phyloP scores from a whole-genome alignment of 2,329 filamentous ascomycete genomes.

The Sclerotinia glacialis region DNA sequence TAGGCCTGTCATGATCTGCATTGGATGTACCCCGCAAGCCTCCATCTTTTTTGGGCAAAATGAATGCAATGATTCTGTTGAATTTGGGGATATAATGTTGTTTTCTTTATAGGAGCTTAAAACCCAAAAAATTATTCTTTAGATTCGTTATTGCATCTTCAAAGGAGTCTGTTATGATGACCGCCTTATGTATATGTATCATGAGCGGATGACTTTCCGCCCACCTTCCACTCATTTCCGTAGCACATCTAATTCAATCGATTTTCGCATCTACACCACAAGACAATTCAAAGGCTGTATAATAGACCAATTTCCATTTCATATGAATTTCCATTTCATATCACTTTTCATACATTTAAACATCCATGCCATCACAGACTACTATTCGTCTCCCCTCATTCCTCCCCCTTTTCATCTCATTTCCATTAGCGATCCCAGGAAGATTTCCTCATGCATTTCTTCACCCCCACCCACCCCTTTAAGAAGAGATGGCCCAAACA shows the following conservation, averaged over 20 bases:
- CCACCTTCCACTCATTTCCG: too few relatives aligned
- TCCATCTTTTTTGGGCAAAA: not conserved
- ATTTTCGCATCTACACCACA: not conserved
- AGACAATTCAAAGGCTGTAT: not conserved
- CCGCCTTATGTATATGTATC: not conserved
- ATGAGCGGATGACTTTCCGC: too few relatives aligned
- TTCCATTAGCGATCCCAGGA: not conserved
- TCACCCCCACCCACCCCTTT: not conserved
- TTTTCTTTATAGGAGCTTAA: not conserved
- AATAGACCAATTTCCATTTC: not conserved
- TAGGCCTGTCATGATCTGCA: too few relatives aligned
- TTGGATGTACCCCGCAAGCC: not conserved
- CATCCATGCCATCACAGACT: too few relatives aligned
- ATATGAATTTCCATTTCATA: too few relatives aligned
- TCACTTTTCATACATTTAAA: too few relatives aligned
- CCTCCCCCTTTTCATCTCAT: not conserved
- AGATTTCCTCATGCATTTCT: not conserved
- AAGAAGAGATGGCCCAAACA: conserved; percentile 17
- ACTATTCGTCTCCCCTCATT: not conserved
- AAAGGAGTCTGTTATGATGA: too few relatives aligned
- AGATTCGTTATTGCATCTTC: not conserved
- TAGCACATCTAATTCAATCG: too few relatives aligned
- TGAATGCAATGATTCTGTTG: not conserved
- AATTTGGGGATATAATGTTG: not conserved
- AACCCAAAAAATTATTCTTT: not conserved